Percentiles rank a stretch among this genome's conserved stretches.
phyloP scores from a whole-genome alignment of 495 filamentous ascomycete genomes.

The Clavariopsis aquatica region DNA sequence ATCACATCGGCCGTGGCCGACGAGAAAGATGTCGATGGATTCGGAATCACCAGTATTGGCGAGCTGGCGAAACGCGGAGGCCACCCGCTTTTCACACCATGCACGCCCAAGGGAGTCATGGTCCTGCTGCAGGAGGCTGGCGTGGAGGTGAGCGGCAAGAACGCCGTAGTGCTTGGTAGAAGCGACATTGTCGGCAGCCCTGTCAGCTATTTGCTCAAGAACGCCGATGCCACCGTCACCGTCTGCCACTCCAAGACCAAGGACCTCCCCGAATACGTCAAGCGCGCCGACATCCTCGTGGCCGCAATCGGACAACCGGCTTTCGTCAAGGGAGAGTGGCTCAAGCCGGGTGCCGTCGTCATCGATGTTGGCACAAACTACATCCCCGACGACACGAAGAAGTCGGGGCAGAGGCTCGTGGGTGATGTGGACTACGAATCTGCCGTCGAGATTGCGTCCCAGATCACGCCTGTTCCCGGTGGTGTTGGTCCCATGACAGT shows the following conservation, averaged over 20 bases:
- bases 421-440: constrained; percentile 94
- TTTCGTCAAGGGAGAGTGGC: constrained; percentile 91
- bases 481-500: constrained; percentile 99
- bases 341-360: constrained; percentile 90
- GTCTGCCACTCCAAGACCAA: constrained; percentile 89
- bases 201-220: constrained; percentile 90
- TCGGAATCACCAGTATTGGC: constrained; percentile 89
- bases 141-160: constrained; percentile 81
- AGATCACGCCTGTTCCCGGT: constrained; percentile 94
- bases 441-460: constrained; percentile 82
- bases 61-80: constrained; percentile 94
- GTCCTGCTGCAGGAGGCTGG: constrained; percentile 81
- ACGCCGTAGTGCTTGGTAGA: constrained; percentile 89
- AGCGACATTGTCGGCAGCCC: constrained; percentile 98
- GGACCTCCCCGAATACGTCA: constrained; percentile 69
- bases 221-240: constrained; percentile 94
- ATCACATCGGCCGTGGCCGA: constrained; percentile 87
- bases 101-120: constrained; percentile 97
- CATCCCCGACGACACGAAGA: constrained; percentile 88
- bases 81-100: constrained; percentile 82
- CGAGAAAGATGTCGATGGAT: constrained; percentile 98
- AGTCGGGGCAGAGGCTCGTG: constrained; percentile 90
- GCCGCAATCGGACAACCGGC: constrained; percentile 85
- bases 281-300: constrained; percentile 84
- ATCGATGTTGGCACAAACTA: constrained; percentile 99